A percentile compares a stretch with the other conserved stretches of the same genome.
phyloP scores from a whole-genome alignment of 108 stramenopile species.

The Cyclotella baltica region DNA sequence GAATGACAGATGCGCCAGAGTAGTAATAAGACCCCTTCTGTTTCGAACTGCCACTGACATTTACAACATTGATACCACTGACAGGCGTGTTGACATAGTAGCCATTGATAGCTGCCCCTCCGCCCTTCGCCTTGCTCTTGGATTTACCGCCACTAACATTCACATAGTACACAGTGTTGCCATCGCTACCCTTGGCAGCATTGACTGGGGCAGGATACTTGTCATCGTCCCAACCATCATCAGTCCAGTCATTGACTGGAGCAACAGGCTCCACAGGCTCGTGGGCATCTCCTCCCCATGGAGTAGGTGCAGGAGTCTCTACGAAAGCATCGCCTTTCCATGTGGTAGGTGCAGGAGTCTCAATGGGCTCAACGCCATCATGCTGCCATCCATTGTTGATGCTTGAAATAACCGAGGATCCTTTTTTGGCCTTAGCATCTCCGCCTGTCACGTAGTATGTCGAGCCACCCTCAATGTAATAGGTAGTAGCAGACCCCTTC shows the following conservation, averaged over 20 bases:
- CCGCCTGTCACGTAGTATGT: neutral
- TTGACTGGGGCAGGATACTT: neutral
- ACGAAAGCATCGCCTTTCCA: neutral
- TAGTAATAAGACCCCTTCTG: neutral
- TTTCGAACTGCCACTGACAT: neutral
- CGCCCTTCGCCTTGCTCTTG: neutral
- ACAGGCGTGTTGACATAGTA: neutral
- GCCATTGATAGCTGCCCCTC: neutral
- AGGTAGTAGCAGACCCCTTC: too few relatives aligned
- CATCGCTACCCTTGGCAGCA: neutral
- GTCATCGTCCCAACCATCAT: neutral
- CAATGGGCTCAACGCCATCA: neutral
- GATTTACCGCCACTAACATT: neutral
- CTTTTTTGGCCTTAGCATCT: neutral
- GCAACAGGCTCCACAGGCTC: too few relatives aligned
- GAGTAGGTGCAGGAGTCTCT: neutral
- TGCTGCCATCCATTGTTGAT: constrained; percentile 5
- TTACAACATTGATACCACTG: neutral
- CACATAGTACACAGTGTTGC: neutral
- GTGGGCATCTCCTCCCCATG: too few relatives aligned
- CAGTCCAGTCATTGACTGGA: neutral
- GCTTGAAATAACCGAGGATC: neutral
- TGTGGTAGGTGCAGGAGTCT: neutral
- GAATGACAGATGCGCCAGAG: too few relatives aligned
- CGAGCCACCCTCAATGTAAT: neutral